Evolutionary conservation across 2,329 filamentous ascomycete genomes (phyloP), one percentile per base, ranked within the genome.

Genomic region (Penicillium sp.): DNA sequence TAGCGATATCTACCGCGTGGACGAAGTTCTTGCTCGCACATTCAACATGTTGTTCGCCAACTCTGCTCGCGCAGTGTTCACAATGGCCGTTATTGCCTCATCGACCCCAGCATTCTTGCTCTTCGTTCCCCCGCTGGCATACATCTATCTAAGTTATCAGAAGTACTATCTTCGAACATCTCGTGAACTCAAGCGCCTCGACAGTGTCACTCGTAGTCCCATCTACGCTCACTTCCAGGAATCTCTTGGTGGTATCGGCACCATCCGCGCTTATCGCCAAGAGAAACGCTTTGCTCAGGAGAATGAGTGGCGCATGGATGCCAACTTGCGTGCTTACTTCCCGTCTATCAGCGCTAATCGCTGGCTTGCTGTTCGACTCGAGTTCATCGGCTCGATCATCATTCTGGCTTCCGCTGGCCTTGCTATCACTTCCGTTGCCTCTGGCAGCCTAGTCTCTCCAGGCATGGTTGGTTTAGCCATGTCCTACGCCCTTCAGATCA

Each of bases 201-300:
- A 99, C 74, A 96, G 92, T 70, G 88, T 97, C 62, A 96, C 88
- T 70, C 87, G 91, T 65, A 96, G 92, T 71, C 95, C 95, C 24
- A 95, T 99, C 65, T 99, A 92, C 71, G 94, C 94, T 6, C 95
- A 99, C 73, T 99, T 99, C 77, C 94, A 99, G 70, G 95, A 99
- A 75, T 95, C 91, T 1, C 83, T 99, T 9, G 93, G 90, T 56
- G 94, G 94, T 41, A 88, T 96, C 68, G 90, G 89, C 54, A 99
- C 94, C 10, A 97, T 99, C 67, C 88, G 95, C 60, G 95, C 94
- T 33, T 99, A 95, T 77, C 83, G 87, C 56, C 93, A 99, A 71
- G 86, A 95, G 72, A 79, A 85, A 59, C 83, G 94, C 52, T 99
- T 99, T 73, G 84, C 89, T 56, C 79, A 89, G 53, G 95, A 99